Conservation (phyloP, 768 basidiomycete species). For the Amanita pallidorosea region DNA sequence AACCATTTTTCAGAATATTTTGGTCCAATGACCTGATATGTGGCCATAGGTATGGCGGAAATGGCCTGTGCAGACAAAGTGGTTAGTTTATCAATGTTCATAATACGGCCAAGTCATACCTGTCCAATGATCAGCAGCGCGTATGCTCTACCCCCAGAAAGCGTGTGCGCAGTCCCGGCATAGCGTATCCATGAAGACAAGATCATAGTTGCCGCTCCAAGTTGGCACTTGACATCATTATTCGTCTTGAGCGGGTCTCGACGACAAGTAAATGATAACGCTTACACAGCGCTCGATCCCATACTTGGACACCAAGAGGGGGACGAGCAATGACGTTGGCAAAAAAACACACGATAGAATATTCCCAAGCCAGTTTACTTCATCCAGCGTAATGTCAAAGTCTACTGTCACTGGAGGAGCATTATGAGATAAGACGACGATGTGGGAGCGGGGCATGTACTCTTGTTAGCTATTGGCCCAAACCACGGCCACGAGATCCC, state of each 20-base stretch:
- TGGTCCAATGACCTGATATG: conserved; percentile 71
- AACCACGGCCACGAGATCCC: conserved; percentile 78
- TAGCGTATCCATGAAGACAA: conserved; percentile 74
- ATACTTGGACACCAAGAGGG: conserved; percentile 43
- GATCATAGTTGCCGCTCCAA: conserved; percentile 43
- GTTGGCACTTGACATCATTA: conserved; percentile 39
- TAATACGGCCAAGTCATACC: conserved; percentile 21
- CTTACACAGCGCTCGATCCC: conserved; percentile 57
- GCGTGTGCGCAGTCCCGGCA: conserved; percentile 46
- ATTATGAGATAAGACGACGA: not conserved
- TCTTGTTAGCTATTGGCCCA: conserved; percentile 65
- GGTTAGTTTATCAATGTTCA: not conserved
- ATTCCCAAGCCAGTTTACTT: conserved; percentile 79
- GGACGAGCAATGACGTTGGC: conserved; percentile 47
- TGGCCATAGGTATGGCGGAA: conserved; percentile 53
- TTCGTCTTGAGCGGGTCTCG: not conserved
- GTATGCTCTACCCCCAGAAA: conserved; percentile 45
- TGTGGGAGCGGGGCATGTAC: conserved; percentile 23
- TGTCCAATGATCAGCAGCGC: conserved; percentile 63
- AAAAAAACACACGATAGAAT: conserved; percentile 52
- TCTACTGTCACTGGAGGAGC: conserved; percentile 39
- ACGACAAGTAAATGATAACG: conserved; percentile 5
- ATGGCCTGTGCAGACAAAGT: conserved; percentile 40
- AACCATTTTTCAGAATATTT: conserved; percentile 84
- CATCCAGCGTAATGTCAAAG: conserved; percentile 54